A percentile compares a stretch with the other conserved stretches of the same genome.
These are phyloP conservation scores for Mycena kentingensis DNA, from an alignment of 768 basidiomycete genomes.

Conservation along the genomic window DNA sequence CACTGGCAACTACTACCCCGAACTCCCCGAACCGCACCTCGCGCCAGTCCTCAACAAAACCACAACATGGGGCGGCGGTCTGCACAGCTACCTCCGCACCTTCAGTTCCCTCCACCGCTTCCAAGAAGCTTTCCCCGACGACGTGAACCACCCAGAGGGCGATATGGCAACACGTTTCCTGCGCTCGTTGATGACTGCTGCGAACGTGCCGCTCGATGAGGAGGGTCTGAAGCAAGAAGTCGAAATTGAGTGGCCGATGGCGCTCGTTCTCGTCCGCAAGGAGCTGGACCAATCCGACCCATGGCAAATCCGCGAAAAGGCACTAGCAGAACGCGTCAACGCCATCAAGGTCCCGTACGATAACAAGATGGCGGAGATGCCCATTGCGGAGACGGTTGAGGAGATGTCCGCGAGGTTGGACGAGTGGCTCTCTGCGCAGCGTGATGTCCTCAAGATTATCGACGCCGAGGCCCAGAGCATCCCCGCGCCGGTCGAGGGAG, in stretches of 20 bases:
- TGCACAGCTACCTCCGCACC: conserved; percentile 70
- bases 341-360: not conserved
- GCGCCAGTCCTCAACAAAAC: conserved; percentile 59
- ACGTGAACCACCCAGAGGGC: conserved; percentile 49
- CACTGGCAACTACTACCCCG: conserved; percentile 50
- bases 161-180: conserved; percentile 69
- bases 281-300: conserved; percentile 15
- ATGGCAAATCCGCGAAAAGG: not conserved
- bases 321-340: not conserved
- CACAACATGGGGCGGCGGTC: conserved; percentile 61
- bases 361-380: too few species aligned
- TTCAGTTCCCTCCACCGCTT: conserved; percentile 72
- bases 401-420: conserved; percentile 1
- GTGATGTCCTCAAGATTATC: conserved; percentile 6
- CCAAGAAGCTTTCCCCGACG: conserved; percentile 62
- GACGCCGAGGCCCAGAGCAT: not conserved
- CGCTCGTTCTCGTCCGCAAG: conserved; percentile 30
- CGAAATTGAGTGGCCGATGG: conserved; percentile 53
- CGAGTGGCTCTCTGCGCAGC: conserved; percentile 14
- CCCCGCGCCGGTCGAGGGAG: not conserved
- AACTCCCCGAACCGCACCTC: conserved; percentile 30
- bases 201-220: conserved; percentile 30
- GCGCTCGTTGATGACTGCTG: conserved; percentile 50
- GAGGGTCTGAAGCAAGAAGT: conserved; percentile 43
- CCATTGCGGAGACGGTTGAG: not conserved